A percentile compares a stretch with the other conserved stretches of the same genome.
Conservation (phyloP, 371 early-diverging fungal genomes). For the Apophysomyces trapeziformis region DNA sequence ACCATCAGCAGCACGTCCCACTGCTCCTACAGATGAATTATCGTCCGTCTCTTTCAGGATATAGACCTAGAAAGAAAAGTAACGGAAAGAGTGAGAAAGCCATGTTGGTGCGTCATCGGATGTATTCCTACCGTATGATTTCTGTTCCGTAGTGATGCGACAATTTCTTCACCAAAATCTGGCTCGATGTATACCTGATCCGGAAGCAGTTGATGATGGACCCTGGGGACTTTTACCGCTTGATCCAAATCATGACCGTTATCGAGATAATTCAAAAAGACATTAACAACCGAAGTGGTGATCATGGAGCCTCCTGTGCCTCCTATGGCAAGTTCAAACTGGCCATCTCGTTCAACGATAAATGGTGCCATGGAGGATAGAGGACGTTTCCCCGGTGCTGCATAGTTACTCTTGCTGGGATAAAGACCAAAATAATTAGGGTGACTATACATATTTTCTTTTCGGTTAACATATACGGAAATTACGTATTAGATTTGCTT, state of each 20-base stretch:
- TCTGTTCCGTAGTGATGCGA: conserved; percentile 19
- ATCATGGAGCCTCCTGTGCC: conserved; percentile 97
- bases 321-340: conserved; percentile 83
- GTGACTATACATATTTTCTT: conserved; percentile 24
- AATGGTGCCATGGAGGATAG: conserved; percentile 90
- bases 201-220: conserved; percentile 95
- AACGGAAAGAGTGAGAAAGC: neutral
- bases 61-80: neutral
- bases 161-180: conserved; percentile 18
- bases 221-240: conserved; percentile 81
- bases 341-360: conserved; percentile 77
- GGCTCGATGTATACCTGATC: conserved; percentile 56
- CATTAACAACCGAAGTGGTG: conserved; percentile 82
- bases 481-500: too few species aligned
- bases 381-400: conserved; percentile 91
- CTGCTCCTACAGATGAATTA: conserved; percentile 43
- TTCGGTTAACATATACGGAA: neutral
- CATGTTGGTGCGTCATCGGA: neutral
- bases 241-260: conserved; percentile 67
- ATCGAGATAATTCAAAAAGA: conserved; percentile 78
- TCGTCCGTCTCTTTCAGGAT: neutral
- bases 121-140: conserved; percentile 31
- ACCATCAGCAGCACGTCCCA: conserved; percentile 34
- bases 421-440: conserved; percentile 86
- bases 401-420: conserved; percentile 85